A percentile compares a stretch with the other conserved stretches of the same genome.
Conservation (phyloP, 2,329 filamentous ascomycete genomes). For the Penicillium sp. region DNA sequence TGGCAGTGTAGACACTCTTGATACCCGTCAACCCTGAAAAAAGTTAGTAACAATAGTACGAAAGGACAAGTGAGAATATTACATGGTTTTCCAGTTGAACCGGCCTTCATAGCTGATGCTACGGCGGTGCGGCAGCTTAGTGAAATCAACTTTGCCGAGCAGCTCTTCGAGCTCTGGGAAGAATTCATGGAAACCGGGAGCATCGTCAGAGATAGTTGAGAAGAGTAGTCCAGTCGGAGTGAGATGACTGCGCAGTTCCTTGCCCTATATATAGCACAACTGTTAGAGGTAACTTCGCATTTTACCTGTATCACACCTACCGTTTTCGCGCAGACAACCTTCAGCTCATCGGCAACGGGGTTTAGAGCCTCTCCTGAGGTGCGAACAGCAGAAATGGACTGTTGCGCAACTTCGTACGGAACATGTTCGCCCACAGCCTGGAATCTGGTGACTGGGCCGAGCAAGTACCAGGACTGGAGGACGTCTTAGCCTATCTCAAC, state of each 20-base stretch:
- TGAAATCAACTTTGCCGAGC: constrained; percentile 53
- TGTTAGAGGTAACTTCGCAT: background rate
- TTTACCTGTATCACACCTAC: constrained; percentile 19
- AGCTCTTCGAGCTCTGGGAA: constrained; percentile 53
- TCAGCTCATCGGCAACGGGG: constrained; percentile 37
- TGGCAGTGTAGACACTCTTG: constrained; percentile 60
- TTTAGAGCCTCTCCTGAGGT: constrained; percentile 30
- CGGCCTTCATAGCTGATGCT: constrained; percentile 56
- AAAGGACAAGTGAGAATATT: constrained; percentile 1
- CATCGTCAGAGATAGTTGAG: constrained; percentile 49
- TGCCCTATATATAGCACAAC: constrained; percentile 8
- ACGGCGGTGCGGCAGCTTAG: constrained; percentile 51
- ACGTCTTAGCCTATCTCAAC: constrained; percentile 4
- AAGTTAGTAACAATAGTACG: background rate
- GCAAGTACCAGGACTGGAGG: constrained; percentile 51
- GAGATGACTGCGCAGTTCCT: constrained; percentile 37
- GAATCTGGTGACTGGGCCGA: constrained; percentile 54
- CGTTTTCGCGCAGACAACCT: constrained; percentile 37
- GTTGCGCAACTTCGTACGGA: constrained; percentile 52
- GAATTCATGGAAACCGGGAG: constrained; percentile 53
- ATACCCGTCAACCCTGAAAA: constrained; percentile 53
- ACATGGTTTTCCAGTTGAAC: constrained; percentile 62
- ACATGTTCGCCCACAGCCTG: constrained; percentile 41
- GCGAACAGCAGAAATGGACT: constrained; percentile 41
- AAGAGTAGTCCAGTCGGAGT: constrained; percentile 56